Base-by-base conservation (phyloP, 176 grass and related monocot species). In the Poa annua region DNA sequence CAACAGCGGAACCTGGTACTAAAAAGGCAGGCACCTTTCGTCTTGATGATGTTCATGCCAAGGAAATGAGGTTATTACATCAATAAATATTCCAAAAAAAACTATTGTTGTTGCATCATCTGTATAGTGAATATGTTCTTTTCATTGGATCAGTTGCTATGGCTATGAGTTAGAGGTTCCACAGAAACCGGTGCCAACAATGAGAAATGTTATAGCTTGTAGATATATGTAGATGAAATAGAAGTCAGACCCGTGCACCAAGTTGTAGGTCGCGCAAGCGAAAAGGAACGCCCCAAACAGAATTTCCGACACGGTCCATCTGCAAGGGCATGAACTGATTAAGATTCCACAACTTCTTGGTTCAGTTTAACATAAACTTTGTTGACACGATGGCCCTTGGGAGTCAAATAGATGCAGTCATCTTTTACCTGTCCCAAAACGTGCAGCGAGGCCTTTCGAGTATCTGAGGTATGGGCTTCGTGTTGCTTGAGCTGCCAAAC, bases 211-310 rank as follows among this genome's bases (percentile, higher is more conserved):
- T 57, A 88, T 85, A 77, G 91, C 83, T 45, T 99, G 96, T 54
- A 99, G 68, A 69, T 83, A 98, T 67, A 95, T 93, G 74, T 93
- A 98, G 35, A 98, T 62, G 73, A 87, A 99, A 81, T 92, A 99
- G 83, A 87, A 93, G 19, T 92, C 85, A 7, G 57, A 20, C 66
- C 80, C 93, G 4, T 84, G 76, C 42, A 84, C 49, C 84, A 99
- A 69, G 74, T 93, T 80, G 80, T 85, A 99, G 45, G 89, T 87
- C 7, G 93, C 96, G 6, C 96, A 99, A 60, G 87, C 54, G 44
- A 96, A 86, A 15, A 99, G 93, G 70, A 95, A 90, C 24, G 79
- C 34, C 8, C 91, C 81, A 22, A 96, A 88, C 21, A 88, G 26
- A 83, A 96, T 85, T 86, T 99, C 96, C 12, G 88, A 82, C 11